Conservation (phyloP, 2,329 filamentous ascomycete genomes). For the Phaeoacremonium minimum region DNA sequence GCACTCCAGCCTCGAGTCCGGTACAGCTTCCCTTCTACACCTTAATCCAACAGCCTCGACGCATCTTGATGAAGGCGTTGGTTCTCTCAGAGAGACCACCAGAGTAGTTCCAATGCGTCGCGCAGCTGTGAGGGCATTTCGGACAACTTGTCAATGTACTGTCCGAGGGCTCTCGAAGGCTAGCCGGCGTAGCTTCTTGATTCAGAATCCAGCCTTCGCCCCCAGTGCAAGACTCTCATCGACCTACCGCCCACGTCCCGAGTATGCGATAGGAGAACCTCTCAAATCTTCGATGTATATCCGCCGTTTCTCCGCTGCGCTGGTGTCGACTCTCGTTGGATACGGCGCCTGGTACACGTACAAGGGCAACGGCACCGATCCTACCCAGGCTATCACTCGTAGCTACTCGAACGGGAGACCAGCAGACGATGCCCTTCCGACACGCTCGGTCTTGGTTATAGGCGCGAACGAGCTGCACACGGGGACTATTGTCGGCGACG, state of each 20-base stretch:
- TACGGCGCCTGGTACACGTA: constrained; percentile 76
- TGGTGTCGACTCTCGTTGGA: constrained; percentile 68
- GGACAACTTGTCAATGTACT: constrained; percentile 62
- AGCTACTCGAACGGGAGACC: constrained; percentile 34
- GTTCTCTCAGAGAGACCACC: constrained; percentile 2
- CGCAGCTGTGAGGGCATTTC: constrained; percentile 62
- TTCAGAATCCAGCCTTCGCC: constrained; percentile 13
- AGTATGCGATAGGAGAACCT: constrained; percentile 36
- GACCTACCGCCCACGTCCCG: constrained; percentile 22
- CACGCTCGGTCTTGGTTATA: constrained; percentile 74
- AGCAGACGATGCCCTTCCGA: constrained; percentile 36
- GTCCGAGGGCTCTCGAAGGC: constrained; percentile 55
- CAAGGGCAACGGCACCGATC: constrained; percentile 36
- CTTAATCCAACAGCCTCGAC: too few relatives aligned
- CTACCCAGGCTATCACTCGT: constrained; percentile 28
- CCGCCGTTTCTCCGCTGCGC: constrained; percentile 61
- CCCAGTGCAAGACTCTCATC: constrained; percentile 14
- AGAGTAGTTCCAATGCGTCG: constrained; percentile 61
- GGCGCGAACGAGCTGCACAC: constrained; percentile 89
- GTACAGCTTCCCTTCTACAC: too few relatives aligned
- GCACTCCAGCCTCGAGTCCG: too few relatives aligned
- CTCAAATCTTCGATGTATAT: constrained; percentile 72
- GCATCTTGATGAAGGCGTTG: neutral
- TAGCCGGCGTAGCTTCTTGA: constrained; percentile 35
- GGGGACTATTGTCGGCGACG: constrained; percentile 78